Conservation (phyloP, 768 basidiomycete species). For the Lactarius hengduanensis region DNA sequence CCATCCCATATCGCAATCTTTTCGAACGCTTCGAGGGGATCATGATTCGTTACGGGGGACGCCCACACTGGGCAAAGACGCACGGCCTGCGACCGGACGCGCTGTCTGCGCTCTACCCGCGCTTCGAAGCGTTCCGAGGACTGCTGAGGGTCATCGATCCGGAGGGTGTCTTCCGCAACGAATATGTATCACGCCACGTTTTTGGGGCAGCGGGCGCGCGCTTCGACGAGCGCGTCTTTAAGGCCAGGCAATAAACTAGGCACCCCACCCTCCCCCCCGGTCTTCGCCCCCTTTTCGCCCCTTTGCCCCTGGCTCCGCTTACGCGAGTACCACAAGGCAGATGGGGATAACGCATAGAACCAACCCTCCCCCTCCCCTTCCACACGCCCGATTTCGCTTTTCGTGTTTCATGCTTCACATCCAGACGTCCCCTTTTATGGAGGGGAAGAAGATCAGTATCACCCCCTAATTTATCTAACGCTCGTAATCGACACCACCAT, state of each 20-base stretch:
- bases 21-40: slow-evolving; percentile 78
- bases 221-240: slow-evolving; percentile 48
- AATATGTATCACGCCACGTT: slow-evolving; percentile 86
- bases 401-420: background rate
- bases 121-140: slow-evolving; percentile 70
- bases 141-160: slow-evolving; percentile 74
- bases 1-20: slow-evolving; percentile 75
- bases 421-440: background rate
- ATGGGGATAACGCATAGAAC: slow-evolving; percentile 18
- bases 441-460: background rate
- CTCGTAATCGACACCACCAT: slow-evolving; percentile 3
- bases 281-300: background rate
- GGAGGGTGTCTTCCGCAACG: slow-evolving; percentile 75
- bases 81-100: slow-evolving; percentile 66
- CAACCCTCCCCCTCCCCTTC: background rate
- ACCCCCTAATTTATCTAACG: slow-evolving; percentile 8
- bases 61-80: slow-evolving; percentile 97
- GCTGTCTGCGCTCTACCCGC: slow-evolving; percentile 72
- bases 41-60: slow-evolving; percentile 64
- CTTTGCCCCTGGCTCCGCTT: slow-evolving; percentile 17
- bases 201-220: slow-evolving; percentile 53
- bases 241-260: slow-evolving; percentile 33
- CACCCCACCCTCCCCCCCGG: background rate
- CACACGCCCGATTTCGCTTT: background rate
- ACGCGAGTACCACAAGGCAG: slow-evolving; percentile 16